A percentile compares a stretch with the other conserved stretches of the same genome.
Evolutionary conservation across 2,329 filamentous ascomycete genomes (phyloP).

Genomic region (Pestalotiopsis sp.): DNA sequence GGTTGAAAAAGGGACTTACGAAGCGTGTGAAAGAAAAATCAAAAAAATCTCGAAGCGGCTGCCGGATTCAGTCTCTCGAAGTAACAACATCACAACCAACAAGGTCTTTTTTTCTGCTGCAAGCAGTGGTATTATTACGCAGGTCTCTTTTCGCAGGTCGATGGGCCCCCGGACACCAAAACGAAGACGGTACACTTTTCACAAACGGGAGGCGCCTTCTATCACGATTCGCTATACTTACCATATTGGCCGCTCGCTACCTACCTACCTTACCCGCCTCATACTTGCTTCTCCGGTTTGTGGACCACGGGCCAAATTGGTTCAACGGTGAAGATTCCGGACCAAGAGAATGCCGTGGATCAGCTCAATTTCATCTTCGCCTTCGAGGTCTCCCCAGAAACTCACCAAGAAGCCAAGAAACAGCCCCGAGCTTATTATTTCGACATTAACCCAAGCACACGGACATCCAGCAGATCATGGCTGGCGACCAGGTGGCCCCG

Average conservation of each 20-base stretch:
- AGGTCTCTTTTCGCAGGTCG: not conserved
- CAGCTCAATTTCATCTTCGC: not conserved
- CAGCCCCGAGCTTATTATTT: not conserved
- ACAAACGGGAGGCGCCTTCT: not conserved
- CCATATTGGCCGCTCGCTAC: not conserved
- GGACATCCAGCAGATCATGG: not conserved
- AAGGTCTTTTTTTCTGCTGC: not conserved
- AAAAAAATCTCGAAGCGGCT: not conserved
- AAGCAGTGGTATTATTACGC: not conserved
- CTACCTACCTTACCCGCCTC: not conserved
- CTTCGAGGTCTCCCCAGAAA: not conserved
- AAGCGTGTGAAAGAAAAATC: not conserved
- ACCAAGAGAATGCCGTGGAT: not conserved
- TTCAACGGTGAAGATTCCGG: not conserved
- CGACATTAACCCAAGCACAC: too few species aligned
- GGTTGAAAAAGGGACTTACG: too few species aligned
- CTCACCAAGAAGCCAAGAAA: not conserved
- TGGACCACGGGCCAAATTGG: not conserved
- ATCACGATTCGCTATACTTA: too few species aligned
- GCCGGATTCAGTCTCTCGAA: not conserved
- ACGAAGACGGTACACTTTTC: not conserved
- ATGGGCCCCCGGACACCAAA: not conserved
- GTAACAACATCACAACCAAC: not conserved
- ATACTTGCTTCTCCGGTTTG: not conserved
- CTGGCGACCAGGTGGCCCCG: not conserved